These are phyloP conservation scores for Basidioascus undulatus DNA, from an alignment of 768 basidiomycete species.

Conservation along the genomic window DNA sequence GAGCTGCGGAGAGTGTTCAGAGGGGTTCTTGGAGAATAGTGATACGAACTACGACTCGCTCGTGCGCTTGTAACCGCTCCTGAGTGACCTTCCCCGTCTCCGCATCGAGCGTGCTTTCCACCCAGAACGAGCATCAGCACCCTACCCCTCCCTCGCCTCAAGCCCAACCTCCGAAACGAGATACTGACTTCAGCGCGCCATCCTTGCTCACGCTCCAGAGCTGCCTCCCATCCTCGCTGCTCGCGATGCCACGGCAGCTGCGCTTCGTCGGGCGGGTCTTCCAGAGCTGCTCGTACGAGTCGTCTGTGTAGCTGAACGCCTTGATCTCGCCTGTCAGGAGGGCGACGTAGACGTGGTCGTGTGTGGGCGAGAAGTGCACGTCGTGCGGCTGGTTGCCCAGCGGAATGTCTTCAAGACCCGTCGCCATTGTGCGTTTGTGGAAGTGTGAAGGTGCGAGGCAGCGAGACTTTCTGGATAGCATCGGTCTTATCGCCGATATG, in stretches of 20 bases:
- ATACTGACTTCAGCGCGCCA: constrained; percentile 47
- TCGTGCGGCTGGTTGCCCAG: constrained; percentile 68
- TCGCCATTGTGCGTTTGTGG: too few relatives aligned
- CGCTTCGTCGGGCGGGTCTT: constrained; percentile 50
- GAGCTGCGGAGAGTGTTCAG: constrained; percentile 23
- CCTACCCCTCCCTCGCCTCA: too few relatives aligned
- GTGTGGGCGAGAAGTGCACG: constrained; percentile 56
- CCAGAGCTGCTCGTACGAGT: constrained; percentile 35
- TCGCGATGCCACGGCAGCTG: constrained; percentile 51
- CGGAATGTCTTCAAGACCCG: too few relatives aligned
- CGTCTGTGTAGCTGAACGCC: constrained; percentile 53
- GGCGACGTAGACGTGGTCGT: constrained; percentile 37
- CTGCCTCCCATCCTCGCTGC: constrained; percentile 39
- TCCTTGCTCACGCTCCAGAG: constrained; percentile 64
- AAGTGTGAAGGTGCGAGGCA: too few relatives aligned
- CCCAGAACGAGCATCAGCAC: too few relatives aligned
- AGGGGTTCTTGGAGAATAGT: neutral
- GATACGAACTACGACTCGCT: constrained; percentile 8
- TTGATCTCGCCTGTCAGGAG: constrained; percentile 64
- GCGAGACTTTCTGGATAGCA: too few relatives aligned
- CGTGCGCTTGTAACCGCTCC: constrained; percentile 14
- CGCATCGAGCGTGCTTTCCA: constrained; percentile 11
- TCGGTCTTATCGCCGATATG: too few relatives aligned
- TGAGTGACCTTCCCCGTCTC: constrained; percentile 10
- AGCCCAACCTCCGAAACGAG: neutral